Evolutionary conservation across 345 rosid species (phyloP).

Genomic region (Capsella bursapastoris): DNA sequence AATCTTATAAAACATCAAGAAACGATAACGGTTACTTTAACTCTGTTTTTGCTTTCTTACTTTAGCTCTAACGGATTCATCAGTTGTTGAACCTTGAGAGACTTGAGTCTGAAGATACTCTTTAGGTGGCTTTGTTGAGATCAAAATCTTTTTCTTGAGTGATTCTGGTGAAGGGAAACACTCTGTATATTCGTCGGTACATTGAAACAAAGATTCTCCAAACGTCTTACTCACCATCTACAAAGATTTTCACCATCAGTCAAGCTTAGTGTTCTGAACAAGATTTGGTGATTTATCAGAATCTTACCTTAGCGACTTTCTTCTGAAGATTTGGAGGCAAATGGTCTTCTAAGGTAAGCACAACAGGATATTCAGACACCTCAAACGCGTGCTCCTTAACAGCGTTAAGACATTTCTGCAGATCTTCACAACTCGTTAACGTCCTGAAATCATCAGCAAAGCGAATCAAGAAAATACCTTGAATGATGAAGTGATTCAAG

Average conservation of each 20-base stretch:
- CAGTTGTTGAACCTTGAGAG: constrained; percentile 32
- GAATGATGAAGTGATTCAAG: not conserved
- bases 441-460: constrained; percentile 50
- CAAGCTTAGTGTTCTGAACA: constrained; percentile 4
- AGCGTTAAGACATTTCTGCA: constrained; percentile 61
- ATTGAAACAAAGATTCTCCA: constrained; percentile 51
- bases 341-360: constrained; percentile 88
- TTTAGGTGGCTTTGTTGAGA: constrained; percentile 89
- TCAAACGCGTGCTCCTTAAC: constrained; percentile 65
- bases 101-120: constrained; percentile 56
- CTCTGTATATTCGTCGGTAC: constrained; percentile 43
- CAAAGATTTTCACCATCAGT: constrained; percentile 9
- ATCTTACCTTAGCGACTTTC: constrained; percentile 65
- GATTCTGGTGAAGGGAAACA: constrained; percentile 75
- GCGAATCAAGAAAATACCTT: not conserved
- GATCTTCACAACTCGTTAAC: constrained; percentile 63
- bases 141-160: constrained; percentile 62
- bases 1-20: constrained; percentile 3
- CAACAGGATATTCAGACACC: constrained; percentile 77
- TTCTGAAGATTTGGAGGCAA: constrained; percentile 64
- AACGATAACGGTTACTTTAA: constrained; percentile 1
- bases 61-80: constrained; percentile 35
- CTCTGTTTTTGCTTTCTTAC: constrained; percentile 23
- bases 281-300: not conserved
- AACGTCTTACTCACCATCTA: constrained; percentile 66